phyloP scores from a whole-genome alignment of 1,139 yeast species.

The Geotrichum europaeum region DNA sequence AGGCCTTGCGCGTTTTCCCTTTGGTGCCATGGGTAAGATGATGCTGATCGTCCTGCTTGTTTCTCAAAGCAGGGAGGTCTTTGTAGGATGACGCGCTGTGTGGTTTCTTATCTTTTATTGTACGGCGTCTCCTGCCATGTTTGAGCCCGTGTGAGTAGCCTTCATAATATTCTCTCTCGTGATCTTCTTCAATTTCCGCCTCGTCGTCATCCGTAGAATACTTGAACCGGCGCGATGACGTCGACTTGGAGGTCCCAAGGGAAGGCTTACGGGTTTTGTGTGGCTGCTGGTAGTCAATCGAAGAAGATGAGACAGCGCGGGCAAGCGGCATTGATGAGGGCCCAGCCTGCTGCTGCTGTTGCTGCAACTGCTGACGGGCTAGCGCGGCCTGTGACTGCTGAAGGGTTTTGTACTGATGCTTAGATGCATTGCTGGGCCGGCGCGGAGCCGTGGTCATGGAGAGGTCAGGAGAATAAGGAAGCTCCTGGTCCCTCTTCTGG shows the following conservation, averaged over 20 bases:
- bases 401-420: neutral
- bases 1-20: constrained; percentile 3
- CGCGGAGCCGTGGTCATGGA: neutral
- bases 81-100: neutral
- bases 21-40: neutral
- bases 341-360: neutral
- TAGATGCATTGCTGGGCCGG: neutral
- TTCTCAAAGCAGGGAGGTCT: constrained; percentile 1
- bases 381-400: neutral
- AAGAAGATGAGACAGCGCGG: neutral
- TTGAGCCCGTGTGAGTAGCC: constrained; percentile 68
- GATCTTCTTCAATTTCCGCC: constrained; percentile 52
- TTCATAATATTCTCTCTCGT: constrained; percentile 59
- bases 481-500: neutral
- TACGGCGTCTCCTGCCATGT: constrained; percentile 26
- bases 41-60: neutral
- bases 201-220: constrained; percentile 66
- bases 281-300: neutral
- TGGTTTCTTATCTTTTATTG: constrained; percentile 3
- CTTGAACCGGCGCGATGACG: constrained; percentile 21
- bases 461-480: neutral
- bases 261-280: neutral
- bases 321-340: neutral
- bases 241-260: neutral
- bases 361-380: neutral